Percentiles rank a stretch among this genome's conserved stretches.
These are phyloP conservation scores for Penicillium sp. DNA, from an alignment of 2,329 filamentous ascomycete species.

Conservation along the genomic window DNA sequence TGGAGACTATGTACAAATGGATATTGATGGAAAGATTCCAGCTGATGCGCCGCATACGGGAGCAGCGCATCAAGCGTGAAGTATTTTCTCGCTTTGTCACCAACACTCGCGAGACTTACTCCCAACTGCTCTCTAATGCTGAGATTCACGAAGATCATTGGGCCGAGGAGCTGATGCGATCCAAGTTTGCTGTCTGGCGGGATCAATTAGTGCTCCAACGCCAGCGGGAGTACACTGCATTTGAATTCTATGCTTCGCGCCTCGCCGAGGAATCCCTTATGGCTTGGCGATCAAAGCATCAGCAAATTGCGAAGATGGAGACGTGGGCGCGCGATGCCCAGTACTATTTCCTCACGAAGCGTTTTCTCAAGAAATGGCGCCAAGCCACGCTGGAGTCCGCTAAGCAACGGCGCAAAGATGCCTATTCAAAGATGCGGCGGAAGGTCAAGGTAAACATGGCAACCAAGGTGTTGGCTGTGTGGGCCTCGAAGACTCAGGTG, in stretches of 20 bases:
- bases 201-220: constrained; percentile 33
- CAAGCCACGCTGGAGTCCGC: constrained; percentile 45
- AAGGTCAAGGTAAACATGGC: constrained; percentile 51
- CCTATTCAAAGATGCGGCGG: constrained; percentile 50
- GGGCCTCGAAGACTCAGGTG: constrained; percentile 31
- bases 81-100: constrained; percentile 37
- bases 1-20: constrained; percentile 57
- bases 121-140: constrained; percentile 33
- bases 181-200: constrained; percentile 35
- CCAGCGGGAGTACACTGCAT: constrained; percentile 37
- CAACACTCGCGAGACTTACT: constrained; percentile 34
- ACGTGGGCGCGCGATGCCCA: constrained; percentile 50
- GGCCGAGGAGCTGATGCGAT: constrained; percentile 29
- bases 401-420: constrained; percentile 49
- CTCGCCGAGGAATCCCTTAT: constrained; percentile 37
- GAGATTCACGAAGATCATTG: constrained; percentile 30
- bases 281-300: constrained; percentile 33
- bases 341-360: constrained; percentile 51
- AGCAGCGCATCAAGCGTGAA: constrained; percentile 36
- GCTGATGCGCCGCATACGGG: constrained; percentile 35
- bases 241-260: constrained; percentile 40
- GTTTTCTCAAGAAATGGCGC: constrained; percentile 48
- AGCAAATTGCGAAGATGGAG: constrained; percentile 45
- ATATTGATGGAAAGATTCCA: constrained; percentile 46
- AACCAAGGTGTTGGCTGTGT: constrained; percentile 35